Percentiles rank a stretch among this genome's conserved stretches.
Conservation (phyloP, 345 rosid genomes). For the Moringa oleifera region DNA sequence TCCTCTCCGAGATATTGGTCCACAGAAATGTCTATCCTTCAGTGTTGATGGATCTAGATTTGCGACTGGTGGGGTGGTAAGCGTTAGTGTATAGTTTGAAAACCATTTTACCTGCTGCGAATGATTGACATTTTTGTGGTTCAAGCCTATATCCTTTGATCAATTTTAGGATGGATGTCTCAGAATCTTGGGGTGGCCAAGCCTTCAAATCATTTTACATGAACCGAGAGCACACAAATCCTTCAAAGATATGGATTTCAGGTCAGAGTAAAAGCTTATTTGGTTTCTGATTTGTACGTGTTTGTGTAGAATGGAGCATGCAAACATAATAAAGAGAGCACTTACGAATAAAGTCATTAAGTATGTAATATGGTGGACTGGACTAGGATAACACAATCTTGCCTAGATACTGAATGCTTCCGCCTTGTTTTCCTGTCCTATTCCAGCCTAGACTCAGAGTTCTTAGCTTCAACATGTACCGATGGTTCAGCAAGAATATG, state of each 20-base stretch:
- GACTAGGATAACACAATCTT: not conserved
- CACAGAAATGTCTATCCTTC: slow-evolving; percentile 75
- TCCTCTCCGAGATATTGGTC: slow-evolving; percentile 63
- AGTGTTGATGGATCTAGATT: slow-evolving; percentile 89
- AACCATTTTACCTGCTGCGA: not conserved
- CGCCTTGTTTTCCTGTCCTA: slow-evolving; percentile 15
- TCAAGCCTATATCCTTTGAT: slow-evolving; percentile 5
- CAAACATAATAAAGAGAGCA: not conserved
- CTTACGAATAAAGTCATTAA: not conserved
- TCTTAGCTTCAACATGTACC: slow-evolving; percentile 75
- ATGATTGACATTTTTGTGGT: not conserved
- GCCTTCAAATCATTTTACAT: slow-evolving; percentile 54
- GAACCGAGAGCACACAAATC: slow-evolving; percentile 86
- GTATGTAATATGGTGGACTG: too few relatives aligned
- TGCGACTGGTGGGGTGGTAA: slow-evolving; percentile 88
- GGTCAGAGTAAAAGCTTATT: slow-evolving; percentile 35
- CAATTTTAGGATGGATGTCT: slow-evolving; percentile 75
- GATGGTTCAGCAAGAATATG: slow-evolving; percentile 96
- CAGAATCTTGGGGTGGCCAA: slow-evolving; percentile 90
- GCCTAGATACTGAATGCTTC: not conserved
- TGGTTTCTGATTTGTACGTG: not conserved
- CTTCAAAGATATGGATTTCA: slow-evolving; percentile 75
- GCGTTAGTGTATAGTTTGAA: slow-evolving; percentile 13
- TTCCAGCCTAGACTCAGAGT: slow-evolving; percentile 85
- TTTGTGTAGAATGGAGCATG: not conserved